Conservation (phyloP, 768 basidiomycete genomes). For the Trichaptum fuscoviolaceum region DNA sequence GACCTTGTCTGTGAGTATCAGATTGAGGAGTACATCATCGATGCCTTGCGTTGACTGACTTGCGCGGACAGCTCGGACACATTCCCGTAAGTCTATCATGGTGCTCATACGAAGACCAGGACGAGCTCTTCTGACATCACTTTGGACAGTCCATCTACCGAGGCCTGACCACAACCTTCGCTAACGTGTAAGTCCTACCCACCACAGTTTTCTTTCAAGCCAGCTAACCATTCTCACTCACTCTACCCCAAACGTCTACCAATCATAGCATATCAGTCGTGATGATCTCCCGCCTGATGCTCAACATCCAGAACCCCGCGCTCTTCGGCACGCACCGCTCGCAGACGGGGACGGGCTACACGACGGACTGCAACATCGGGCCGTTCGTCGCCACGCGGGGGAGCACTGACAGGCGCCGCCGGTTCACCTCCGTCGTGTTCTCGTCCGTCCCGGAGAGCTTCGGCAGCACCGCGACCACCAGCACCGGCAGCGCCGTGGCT, state of each 20-base stretch:
- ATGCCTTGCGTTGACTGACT: neutral
- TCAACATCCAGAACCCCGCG: constrained; percentile 2
- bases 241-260: no score
- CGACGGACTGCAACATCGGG: neutral
- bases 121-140: neutral
- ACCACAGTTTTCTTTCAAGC: no score
- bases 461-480: neutral
- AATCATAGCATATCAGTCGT: neutral
- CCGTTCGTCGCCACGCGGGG: neutral
- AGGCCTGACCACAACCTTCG: neutral
- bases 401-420: neutral
- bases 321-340: neutral
- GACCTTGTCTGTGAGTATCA: neutral
- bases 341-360: neutral
- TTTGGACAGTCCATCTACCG: neutral
- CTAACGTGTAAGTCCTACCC: neutral
- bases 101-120: no score
- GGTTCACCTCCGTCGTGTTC: neutral
- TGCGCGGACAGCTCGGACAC: neutral
- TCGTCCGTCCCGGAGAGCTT: neutral
- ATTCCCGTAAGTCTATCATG: neutral
- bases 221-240: no score
- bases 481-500: no score
- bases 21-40: neutral
- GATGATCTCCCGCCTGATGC: neutral